phyloP scores from a whole-genome alignment of 2,329 filamentous ascomycete genomes.

The Hypoxylon sp. region DNA sequence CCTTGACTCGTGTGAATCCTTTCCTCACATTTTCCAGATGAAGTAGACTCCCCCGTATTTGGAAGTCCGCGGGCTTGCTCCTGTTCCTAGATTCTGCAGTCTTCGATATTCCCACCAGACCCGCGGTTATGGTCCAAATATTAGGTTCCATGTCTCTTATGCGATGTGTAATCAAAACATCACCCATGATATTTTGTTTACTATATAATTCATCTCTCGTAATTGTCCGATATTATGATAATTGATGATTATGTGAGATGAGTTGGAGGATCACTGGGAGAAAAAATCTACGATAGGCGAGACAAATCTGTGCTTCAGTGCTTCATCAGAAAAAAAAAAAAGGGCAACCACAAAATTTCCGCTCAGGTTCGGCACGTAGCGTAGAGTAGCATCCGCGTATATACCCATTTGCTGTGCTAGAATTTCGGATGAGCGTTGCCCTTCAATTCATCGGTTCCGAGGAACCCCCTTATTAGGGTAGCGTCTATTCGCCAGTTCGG shows the following conservation, averaged over 20 bases:
- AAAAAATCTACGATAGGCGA: slow-evolving; percentile 30
- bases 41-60: slow-evolving; percentile 8
- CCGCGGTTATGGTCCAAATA: slow-evolving; percentile 37
- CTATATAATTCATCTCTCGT: background rate
- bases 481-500: slow-evolving; percentile 31
- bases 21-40: slow-evolving; percentile 23
- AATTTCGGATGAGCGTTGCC: slow-evolving; percentile 34
- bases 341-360: slow-evolving; percentile 18
- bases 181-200: background rate
- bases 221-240: background rate
- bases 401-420: slow-evolving; percentile 14
- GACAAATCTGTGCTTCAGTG: slow-evolving; percentile 21
- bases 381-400: slow-evolving; percentile 30
- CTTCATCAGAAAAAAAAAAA: slow-evolving; percentile 20
- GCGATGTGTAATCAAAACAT: slow-evolving; percentile 24
- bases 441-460: slow-evolving; percentile 25
- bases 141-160: slow-evolving; percentile 36
- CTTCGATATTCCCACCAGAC: slow-evolving; percentile 11
- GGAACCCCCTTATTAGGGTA: slow-evolving; percentile 14
- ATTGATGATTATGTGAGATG: slow-evolving; percentile 1
- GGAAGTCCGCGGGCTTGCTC: slow-evolving; percentile 6
- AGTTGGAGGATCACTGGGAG: background rate
- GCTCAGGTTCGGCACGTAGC: slow-evolving; percentile 18
- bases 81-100: slow-evolving; percentile 8
- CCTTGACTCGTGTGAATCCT: slow-evolving; percentile 5